phyloP scores from a whole-genome alignment of 352 stramenopile species.

The Phytophthora multivora region DNA sequence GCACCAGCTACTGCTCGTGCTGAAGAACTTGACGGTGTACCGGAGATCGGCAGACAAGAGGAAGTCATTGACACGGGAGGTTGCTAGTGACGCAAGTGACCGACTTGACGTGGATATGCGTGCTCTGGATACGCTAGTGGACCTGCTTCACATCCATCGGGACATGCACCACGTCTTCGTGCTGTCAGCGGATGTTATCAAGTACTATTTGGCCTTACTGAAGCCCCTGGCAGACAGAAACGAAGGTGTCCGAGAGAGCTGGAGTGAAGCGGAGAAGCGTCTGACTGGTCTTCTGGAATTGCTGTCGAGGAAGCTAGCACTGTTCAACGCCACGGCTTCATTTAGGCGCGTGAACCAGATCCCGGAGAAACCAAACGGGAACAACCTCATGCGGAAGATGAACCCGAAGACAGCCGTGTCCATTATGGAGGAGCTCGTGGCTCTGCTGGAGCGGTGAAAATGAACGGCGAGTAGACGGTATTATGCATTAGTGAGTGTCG shows the following conservation, averaged over 20 bases:
- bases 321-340: constrained; percentile 53
- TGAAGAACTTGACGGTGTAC: constrained; percentile 90
- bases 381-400: constrained; percentile 67
- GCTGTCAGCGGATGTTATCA: constrained; percentile 62
- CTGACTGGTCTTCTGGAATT: constrained; percentile 55
- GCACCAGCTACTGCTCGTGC: constrained; percentile 78
- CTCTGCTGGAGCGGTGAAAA: constrained; percentile 39
- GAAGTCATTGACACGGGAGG: constrained; percentile 7
- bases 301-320: constrained; percentile 59
- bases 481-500: not conserved
- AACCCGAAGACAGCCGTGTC: constrained; percentile 66
- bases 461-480: not conserved
- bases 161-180: constrained; percentile 88
- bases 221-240: constrained; percentile 28
- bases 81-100: constrained; percentile 35
- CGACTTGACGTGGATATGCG: constrained; percentile 55
- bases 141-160: constrained; percentile 95
- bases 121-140: constrained; percentile 89
- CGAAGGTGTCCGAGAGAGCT: constrained; percentile 34
- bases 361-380: constrained; percentile 31
- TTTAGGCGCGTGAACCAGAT: constrained; percentile 30
- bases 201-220: constrained; percentile 58
- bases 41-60: constrained; percentile 48
- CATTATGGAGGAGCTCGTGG: constrained; percentile 58
- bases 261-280: constrained; percentile 60